Percentiles rank a stretch among this genome's conserved stretches.
These are phyloP conservation scores for Obelidium mucronatum DNA, from an alignment of 192 early-diverging fungal genomes.

Conservation along the genomic window DNA sequence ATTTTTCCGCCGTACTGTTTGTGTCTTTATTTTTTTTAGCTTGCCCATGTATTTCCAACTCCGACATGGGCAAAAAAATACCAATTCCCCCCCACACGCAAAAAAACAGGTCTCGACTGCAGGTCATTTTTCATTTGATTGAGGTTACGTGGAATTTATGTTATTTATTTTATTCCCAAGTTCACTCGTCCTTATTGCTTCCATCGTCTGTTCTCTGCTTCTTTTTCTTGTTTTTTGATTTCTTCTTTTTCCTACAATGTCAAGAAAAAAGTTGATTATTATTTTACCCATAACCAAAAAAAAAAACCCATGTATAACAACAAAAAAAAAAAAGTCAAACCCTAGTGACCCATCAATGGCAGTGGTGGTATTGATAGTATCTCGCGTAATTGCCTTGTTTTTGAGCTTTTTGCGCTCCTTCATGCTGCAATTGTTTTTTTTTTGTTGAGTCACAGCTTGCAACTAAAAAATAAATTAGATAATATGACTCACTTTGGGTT, in stretches of 20 bases:
- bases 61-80: too few species aligned
- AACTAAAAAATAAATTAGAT: constrained; percentile 2
- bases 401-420: constrained; percentile 59
- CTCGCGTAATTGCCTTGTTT: constrained; percentile 75
- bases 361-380: constrained; percentile 78
- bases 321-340: constrained; percentile 45
- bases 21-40: too few species aligned
- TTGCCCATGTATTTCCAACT: too few species aligned
- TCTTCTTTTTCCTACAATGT: constrained; percentile 32
- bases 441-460: too few species aligned
- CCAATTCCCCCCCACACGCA: too few species aligned
- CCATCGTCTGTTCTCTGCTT: not conserved
- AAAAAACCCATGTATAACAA: too few species aligned
- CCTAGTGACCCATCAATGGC: constrained; percentile 78
- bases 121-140: too few species aligned
- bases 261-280: not conserved
- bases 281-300: too few species aligned
- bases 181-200: not conserved
- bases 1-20: too few species aligned
- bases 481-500: constrained; percentile 62
- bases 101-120: too few species aligned
- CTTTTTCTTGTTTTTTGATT: constrained; percentile 28
- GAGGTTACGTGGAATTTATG: too few species aligned
- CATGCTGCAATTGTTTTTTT: constrained; percentile 25
- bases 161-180: too few species aligned